These are phyloP conservation scores for Sporothrix brunneoviolacea DNA, from an alignment of 2,329 filamentous ascomycete genomes.

Conservation along the genomic window DNA sequence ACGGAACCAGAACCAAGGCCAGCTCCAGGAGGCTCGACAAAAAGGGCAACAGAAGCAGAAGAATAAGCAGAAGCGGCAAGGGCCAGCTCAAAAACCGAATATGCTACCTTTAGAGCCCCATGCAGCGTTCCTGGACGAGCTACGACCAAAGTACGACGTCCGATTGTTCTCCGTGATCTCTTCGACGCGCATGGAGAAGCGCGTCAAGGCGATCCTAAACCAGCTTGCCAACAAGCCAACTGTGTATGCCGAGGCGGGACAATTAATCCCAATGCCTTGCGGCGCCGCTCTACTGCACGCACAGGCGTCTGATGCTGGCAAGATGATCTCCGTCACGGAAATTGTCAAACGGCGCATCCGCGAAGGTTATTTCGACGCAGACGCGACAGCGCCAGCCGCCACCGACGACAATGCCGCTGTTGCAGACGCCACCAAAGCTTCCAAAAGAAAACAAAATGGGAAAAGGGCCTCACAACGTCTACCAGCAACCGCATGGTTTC, in stretches of 20 bases:
- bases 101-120: slow-evolving; percentile 31
- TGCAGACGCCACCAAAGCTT: slow-evolving; percentile 26
- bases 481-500: slow-evolving; percentile 36
- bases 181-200: slow-evolving; percentile 53
- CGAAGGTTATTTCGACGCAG: slow-evolving; percentile 24
- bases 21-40: slow-evolving; percentile 2
- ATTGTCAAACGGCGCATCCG: slow-evolving; percentile 53
- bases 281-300: slow-evolving; percentile 44
- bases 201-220: slow-evolving; percentile 37
- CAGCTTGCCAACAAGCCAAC: slow-evolving; percentile 33
- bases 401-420: background rate
- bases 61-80: slow-evolving; percentile 23
- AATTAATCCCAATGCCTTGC: slow-evolving; percentile 18
- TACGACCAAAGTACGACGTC: slow-evolving; percentile 43
- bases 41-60: slow-evolving; percentile 14
- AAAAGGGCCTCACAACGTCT: background rate
- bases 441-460: slow-evolving; percentile 13
- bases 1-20: background rate
- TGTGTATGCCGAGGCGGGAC: background rate
- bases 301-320: slow-evolving; percentile 47
- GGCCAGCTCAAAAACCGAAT: slow-evolving; percentile 12
- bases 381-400: background rate
- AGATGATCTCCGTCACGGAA: slow-evolving; percentile 63
- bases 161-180: slow-evolving; percentile 50
- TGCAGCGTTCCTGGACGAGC: slow-evolving; percentile 36